Evolutionary conservation across 805 yeast genomes (phyloP), one percentile per base, ranked within the genome.

Genomic region (Zygosaccharomyces rouxii): DNA sequence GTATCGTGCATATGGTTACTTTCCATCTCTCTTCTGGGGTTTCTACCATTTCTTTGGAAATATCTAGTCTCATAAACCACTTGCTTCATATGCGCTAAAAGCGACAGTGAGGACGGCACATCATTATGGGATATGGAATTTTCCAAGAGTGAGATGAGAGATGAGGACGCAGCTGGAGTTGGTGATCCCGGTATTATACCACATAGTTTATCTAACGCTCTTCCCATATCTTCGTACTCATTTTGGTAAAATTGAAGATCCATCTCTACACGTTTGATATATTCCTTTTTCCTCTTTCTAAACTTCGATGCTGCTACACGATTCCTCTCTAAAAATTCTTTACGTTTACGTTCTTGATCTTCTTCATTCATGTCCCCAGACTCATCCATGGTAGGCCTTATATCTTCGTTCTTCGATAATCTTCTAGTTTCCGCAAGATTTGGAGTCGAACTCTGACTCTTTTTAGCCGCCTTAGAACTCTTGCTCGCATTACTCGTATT

Each of bases 241-340:
- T 74, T 66, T 14, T 86, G 75, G 63, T 82, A 88, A 57, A 78
- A 82, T 38, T 80, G 76, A 46, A 89, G 74, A 63, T 89, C 95
- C 41, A 76, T 80, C 64, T 89, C 95, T 79, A 94, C 84, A 56
- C 84, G 85, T 49, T 79, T 82, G 29, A 89, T 78, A 74, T 85
- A 84, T 63, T 87, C 89, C 71, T 94, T 94, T 74, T 94, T 94
- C 49, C 97, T 79, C 68, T 87, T 95, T 51, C 99, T 79, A 72
- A 98, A 94, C 64, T 89, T 90, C 21, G 94, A 81, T 0, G 99
- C 99, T 0, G 99, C 99, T 7, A 94, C 80, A 49, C 99, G 76
- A 67, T 94, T 94, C 54, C 98, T 76, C 64, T 94, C 99, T 55
- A 94, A 68, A 59, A 80, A 92, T 62, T 74, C 83, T 63, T 76